phyloP scores from a whole-genome alignment of 2,329 filamentous ascomycete genomes.

The Pezicula carpinea region DNA sequence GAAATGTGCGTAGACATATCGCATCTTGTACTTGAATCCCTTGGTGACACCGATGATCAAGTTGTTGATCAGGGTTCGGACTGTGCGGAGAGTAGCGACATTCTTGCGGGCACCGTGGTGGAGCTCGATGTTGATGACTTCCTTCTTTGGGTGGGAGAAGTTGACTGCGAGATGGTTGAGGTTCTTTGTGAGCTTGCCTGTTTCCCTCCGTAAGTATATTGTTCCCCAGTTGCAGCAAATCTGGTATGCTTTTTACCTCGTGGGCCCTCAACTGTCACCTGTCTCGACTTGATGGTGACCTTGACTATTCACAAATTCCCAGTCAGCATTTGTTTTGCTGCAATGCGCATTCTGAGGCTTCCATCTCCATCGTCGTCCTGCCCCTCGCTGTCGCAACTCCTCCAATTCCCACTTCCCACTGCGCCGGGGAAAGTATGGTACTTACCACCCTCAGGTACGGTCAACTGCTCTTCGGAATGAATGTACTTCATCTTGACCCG shows the following conservation, averaged over 20 bases:
- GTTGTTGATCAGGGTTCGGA: slow-evolving; percentile 98
- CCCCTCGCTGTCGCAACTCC: not conserved
- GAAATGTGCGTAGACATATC: slow-evolving; percentile 99
- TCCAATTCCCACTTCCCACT: not conserved
- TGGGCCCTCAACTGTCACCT: slow-evolving; percentile 95
- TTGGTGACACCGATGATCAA: slow-evolving; percentile 97
- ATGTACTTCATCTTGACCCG: slow-evolving; percentile 96
- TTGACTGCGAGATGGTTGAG: slow-evolving; percentile 94
- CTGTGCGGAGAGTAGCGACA: slow-evolving; percentile 94
- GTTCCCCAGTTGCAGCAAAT: slow-evolving; percentile 9
- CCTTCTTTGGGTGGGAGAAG: slow-evolving; percentile 83
- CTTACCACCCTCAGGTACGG: slow-evolving; percentile 95
- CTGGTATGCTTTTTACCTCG: slow-evolving; percentile 60
- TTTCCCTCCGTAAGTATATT: slow-evolving; percentile 29
- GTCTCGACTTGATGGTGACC: slow-evolving; percentile 93
- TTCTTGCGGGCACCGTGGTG: slow-evolving; percentile 98
- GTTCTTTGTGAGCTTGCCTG: slow-evolving; percentile 94
- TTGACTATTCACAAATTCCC: slow-evolving; percentile 65
- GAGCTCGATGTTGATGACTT: slow-evolving; percentile 92
- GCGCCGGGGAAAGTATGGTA: slow-evolving; percentile 30
- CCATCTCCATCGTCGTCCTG: slow-evolving; percentile 2
- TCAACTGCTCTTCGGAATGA: slow-evolving; percentile 93
- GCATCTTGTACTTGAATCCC: slow-evolving; percentile 99
- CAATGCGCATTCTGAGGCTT: slow-evolving; percentile 9
- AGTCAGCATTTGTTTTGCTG: slow-evolving; percentile 30